Evolutionary conservation across 192 early-diverging fungal species (phyloP), one percentile per base, ranked within the genome.

Genomic region (Backusella mclennaniae): DNA sequence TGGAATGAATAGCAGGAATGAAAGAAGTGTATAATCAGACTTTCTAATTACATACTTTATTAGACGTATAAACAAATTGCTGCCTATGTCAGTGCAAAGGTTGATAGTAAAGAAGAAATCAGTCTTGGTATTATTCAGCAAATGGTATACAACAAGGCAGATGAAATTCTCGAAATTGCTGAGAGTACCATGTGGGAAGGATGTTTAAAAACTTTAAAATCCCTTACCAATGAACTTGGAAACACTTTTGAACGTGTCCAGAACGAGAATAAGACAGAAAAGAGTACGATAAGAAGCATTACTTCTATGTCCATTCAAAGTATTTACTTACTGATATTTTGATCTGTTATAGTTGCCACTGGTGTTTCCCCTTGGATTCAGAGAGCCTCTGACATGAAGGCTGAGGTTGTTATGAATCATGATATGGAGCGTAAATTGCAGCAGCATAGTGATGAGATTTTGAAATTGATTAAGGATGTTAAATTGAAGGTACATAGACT

Each of bases 341-440:
- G 15, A 63, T 71, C n/a, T 17, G 8, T 59, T 59, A 39, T 59
- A 90, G 87, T 85, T 74, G 36, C 66, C 7, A 85, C 83, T 23
- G 76, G 78, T 7, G 90, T 87, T 53, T 84, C 90, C 53, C 95
- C 96, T 33, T 97, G 96, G 96, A 77, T 90, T 56, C 82, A 84
- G 67, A 87, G 96, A 12, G 93, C 96, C 15, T 87, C 86, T 56
- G 87, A 90, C 38, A 87, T 96, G 83, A 96, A 96, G 80, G 88
- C 86, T 0, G 90, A 92, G 52, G 92, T 95, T 68, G 84, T 92
- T 69, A 85, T 95, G 23, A 97, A 96, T 81, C 82, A 88, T 14
- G 94, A 96, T 39, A 87, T 93, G 66, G 88, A 95, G 76, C 89
- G 89, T 31, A 90, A 94, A 81, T 86, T 93, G 9, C 90, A 93